Evolutionary conservation across 495 filamentous ascomycete genomes (phyloP), one percentile per base, ranked within the genome.

Genomic region (Aspergillus avenaceus): DNA sequence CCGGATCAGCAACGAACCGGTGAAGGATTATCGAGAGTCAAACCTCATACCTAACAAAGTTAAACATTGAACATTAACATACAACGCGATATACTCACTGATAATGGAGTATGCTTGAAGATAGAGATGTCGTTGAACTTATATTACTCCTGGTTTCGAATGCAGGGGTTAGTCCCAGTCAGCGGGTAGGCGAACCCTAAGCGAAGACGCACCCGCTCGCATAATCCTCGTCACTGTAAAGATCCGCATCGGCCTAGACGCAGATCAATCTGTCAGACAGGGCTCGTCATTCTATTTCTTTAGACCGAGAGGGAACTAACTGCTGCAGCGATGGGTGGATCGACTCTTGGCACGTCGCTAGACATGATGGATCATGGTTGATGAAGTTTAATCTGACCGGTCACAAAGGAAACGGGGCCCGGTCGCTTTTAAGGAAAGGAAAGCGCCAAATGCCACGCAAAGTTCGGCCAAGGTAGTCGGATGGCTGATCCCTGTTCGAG

Each of bases 71-170:
- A 8, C 18, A 1, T 23, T 14, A 6, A 14, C 11, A 46, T 14
- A 24, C n/a, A 36, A 45, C 52, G 34, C 22, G 24, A 31, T 7
- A 22, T 19, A 24, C 54, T 1, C 32, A 56, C 49, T 56, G 49
- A 23, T 56, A 52, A 18, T 56, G 45, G 14, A 56, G 14, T 29
- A 56, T 52, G 14, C 49, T 56, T 8, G 49, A 56, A 12, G 44
- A 29, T 2, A 56, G 38, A 27, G 49, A 52, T 3, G 43, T 22
- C 2, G 54, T 56, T 29, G 48, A 44, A 27, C 49, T 49, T 8
- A 16, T 45, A 12, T 24, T 18, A 27, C 41, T 45, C 23, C 36
- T 34, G 5, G 12, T 32, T 43, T 2, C 5, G 13, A 26, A 9
- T 29, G 11, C 5, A 29, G 13, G 4, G 19, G 7, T 41, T 16